Evolutionary conservation across 768 basidiomycete species (phyloP).

Genomic region (Cantharellus cinnabarinus): DNA sequence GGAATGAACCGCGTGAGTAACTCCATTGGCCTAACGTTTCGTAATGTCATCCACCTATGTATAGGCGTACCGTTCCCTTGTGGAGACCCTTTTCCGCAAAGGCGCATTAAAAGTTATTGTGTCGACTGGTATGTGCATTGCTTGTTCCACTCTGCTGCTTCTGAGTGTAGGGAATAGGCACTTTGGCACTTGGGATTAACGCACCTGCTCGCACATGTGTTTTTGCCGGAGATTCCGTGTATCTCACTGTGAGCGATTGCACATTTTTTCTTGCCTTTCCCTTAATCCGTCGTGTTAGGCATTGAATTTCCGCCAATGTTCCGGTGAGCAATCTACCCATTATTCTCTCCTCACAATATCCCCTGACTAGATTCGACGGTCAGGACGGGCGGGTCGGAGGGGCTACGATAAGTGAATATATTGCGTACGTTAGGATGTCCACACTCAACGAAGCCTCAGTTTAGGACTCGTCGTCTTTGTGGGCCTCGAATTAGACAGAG

Average conservation of each 20-base stretch:
- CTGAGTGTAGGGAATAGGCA: conserved; percentile 14
- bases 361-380: too few relatives aligned
- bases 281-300: background rate
- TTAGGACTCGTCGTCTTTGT: conserved; percentile 57
- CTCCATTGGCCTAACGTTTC: conserved; percentile 34
- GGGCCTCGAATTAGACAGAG: conserved; percentile 39
- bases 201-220: conserved; percentile 46
- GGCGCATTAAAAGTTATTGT: conserved; percentile 46
- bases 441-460: conserved; percentile 13
- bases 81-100: conserved; percentile 33
- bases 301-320: too few relatives aligned
- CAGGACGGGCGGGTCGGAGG: too few relatives aligned
- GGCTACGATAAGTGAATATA: too few relatives aligned
- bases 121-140: conserved; percentile 18
- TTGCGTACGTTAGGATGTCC: background rate
- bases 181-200: conserved; percentile 56
- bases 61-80: background rate
- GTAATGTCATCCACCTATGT: background rate
- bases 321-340: too few relatives aligned
- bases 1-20: conserved; percentile 49
- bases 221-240: conserved; percentile 44
- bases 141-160: too few relatives aligned
- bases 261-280: conserved; percentile 11
- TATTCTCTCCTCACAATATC: too few relatives aligned
- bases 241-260: conserved; percentile 31